Base-by-base conservation (phyloP, 768 basidiomycete genomes). In the Polyporus arcularius region DNA sequence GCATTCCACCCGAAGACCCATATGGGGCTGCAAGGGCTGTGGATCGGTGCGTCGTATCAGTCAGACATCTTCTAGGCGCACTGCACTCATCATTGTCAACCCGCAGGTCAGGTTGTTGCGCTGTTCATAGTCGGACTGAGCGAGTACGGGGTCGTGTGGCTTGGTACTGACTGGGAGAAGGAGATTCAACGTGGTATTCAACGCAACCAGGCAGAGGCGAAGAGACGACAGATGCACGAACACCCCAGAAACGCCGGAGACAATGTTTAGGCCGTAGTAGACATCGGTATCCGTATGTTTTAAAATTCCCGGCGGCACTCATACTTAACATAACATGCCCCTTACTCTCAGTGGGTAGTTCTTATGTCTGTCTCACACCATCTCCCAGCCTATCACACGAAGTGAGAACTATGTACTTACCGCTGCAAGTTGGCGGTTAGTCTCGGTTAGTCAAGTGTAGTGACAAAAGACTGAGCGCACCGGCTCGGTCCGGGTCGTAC, bases 111-210 rank as follows among this genome's bases (percentile, higher is more conserved):
- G 71, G 88, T 89, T 32, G 76, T 90, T 26, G 90, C 85, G 0
- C 74, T 92, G 5, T 88, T 89, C 67, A 78, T 84, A 2, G 87
- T 91, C n/a, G 89, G 87, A 0, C 63, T 87, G 14, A 80, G 85
- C 21, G 89, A 90, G 72, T 89, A 89, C 58, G 72, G 67, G 5
- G 84, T 85, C 9, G 85, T 90, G 7, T 82, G 82, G 75, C 71
- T 80, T 16, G 78, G 78, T 0, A 83, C 82, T 12, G 66, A 82
- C 55, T 83, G 81, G 81, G 76, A 82, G 28, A 68, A 71, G 30
- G 82, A 83, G 61, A 67, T 83, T 15, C 65, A 65, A 55, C 76
- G 73, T 53, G 80, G 80, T 0, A 70, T 79, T 1, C 60, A 65
- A 39, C 69, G 80, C 35, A 72, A 72, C 57, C 38, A 55, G 30